A percentile compares a stretch with the other conserved stretches of the same genome.
Conservation (phyloP, 106 monocot species). For the Chionographis japonica region DNA sequence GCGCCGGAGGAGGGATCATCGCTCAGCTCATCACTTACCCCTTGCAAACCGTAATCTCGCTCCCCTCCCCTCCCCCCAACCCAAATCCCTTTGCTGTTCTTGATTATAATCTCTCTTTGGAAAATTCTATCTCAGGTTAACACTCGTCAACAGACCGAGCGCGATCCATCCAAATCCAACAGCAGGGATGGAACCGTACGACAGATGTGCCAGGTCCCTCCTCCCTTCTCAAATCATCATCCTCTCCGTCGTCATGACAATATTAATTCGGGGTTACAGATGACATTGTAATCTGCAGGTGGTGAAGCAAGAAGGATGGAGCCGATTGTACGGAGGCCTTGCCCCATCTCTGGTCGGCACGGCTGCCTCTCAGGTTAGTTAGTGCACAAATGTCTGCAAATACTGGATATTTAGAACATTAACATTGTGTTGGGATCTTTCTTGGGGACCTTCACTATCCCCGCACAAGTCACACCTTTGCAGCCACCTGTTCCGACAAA, state of each 20-base stretch:
- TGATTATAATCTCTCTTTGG: not conserved
- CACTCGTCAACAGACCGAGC: conserved; percentile 92
- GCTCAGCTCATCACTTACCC: conserved; percentile 96
- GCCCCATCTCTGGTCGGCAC: conserved; percentile 82
- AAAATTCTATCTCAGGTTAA: conserved; percentile 49
- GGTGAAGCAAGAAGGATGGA: conserved; percentile 84
- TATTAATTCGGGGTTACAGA: not conserved
- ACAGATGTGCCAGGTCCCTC: conserved; percentile 54
- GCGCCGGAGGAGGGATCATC: conserved; percentile 91
- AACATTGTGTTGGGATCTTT: not conserved
- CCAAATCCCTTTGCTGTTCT: not conserved
- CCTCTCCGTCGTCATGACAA: not conserved
- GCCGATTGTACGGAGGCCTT: conserved; percentile 72
- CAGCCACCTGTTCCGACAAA: too few species aligned
- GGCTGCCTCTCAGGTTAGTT: conserved; percentile 76
- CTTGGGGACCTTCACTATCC: not conserved
- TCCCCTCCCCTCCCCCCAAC: not conserved
- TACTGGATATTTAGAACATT: too few species aligned
- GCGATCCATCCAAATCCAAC: conserved; percentile 40
- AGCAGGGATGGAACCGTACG: conserved; percentile 43
- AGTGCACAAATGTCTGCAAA: not conserved
- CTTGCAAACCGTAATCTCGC: conserved; percentile 70
- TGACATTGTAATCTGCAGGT: conserved; percentile 25
- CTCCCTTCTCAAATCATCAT: not conserved
- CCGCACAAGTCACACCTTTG: not conserved